Base-by-base conservation (phyloP, 2,329 filamentous ascomycete genomes). In the Hypoxylon sp. region DNA sequence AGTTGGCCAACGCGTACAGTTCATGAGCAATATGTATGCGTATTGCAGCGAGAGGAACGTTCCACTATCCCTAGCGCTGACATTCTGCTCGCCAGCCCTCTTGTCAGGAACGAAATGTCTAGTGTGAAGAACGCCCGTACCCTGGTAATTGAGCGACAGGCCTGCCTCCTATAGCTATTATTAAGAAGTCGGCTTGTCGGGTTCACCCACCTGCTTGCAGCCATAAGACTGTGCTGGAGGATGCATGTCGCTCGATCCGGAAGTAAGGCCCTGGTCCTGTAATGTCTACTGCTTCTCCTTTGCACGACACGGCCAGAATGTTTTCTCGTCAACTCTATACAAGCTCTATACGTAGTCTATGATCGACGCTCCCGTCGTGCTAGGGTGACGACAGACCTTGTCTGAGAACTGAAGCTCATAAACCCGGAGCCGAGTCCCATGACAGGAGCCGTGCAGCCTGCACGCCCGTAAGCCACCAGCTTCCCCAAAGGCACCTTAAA, bases 161-260 rank as follows among this genome's bases (percentile, higher is more conserved):
- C 56, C 36, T 63, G 49, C 49, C 58, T 65, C 49, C 41, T 60
- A 56, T 56, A 61, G 52, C 51, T 60, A 58, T 68, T 66, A 57
- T 68, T 66, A 50, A 66, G 67, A 70, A 60, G 57, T 68, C 63
- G 65, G 57, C 63, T 63, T 67, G 65, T 70, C 70, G 65, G 70
- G 63, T 62, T 68, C 68, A 50, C 43, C 64, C 62, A 64, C 63
- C 53, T 70, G 59, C 67, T 67, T 71, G 68, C 69, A 66, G 72
- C 72, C 72, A 69, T 60, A 60, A 58, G 49, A 71, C 63, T 53
- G 61, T 63, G 65, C 65, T 66, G 65, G 62, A 72, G 63, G 62
- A 74, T 75, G 74, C 74, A 74, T 59, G 74, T 75, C 72, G 74
- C 74, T 71, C 65, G 63, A 75, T 75, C 36, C 65, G 74, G 74